phyloP scores from a whole-genome alignment of 352 stramenopile genomes.

The Globisporangium canariense region DNA sequence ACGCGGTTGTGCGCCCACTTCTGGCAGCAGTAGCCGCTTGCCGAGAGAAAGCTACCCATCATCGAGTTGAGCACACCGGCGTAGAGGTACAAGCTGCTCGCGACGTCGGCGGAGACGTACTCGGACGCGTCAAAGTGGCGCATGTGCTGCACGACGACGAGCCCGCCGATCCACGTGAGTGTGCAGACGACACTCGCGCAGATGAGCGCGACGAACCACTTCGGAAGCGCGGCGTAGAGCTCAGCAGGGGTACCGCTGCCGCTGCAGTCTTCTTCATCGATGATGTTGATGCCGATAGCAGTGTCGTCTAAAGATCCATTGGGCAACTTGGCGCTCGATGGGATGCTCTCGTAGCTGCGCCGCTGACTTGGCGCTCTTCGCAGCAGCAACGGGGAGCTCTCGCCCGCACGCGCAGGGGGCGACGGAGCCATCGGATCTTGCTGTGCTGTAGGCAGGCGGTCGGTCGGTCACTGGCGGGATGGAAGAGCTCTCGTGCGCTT shows the following conservation, averaged over 20 bases:
- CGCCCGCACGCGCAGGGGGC: background rate
- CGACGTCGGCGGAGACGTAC: constrained; percentile 19
- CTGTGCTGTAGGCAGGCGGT: background rate
- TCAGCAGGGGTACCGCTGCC: background rate
- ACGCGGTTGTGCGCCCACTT: constrained; percentile 68
- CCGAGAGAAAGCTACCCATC: constrained; percentile 70
- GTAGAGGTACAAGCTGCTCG: constrained; percentile 46
- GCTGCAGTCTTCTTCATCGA: background rate
- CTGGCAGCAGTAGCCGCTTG: constrained; percentile 79
- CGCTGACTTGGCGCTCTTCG: background rate
- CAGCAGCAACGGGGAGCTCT: constrained; percentile 11
- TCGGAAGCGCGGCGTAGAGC: constrained; percentile 28
- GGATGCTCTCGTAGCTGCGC: constrained; percentile 8
- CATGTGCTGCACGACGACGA: constrained; percentile 41
- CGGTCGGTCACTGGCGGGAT: too few species aligned
- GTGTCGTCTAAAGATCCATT: background rate
- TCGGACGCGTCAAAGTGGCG: constrained; percentile 17
- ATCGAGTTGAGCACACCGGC: constrained; percentile 71
- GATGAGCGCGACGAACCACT: constrained; percentile 49
- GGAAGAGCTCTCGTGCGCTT: too few species aligned
- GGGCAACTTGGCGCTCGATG: background rate
- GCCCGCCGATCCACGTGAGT: constrained; percentile 44
- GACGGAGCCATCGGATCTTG: background rate
- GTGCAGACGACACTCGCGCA: constrained; percentile 39
- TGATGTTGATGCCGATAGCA: background rate